Base-by-base conservation (phyloP, 108 stramenopile genomes). In the Fistulifera pelliculosa region DNA sequence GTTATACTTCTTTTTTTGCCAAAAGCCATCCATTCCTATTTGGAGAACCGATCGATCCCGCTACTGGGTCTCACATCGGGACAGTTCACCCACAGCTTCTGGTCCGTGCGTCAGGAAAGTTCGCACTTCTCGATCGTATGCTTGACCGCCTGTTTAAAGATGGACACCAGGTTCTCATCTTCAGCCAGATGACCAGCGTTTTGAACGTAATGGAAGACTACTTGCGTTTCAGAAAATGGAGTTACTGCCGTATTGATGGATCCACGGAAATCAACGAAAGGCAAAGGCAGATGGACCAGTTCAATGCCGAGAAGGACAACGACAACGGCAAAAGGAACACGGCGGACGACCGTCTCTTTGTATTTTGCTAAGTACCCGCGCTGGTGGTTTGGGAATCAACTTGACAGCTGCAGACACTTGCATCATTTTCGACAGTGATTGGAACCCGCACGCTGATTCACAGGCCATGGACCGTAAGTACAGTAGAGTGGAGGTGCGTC, bases 381-480 rank as follows among this genome's bases (percentile, higher is more conserved):
- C 97, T 19, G 97, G 97, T 19, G 97, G 97, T 1, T 69, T 98
- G 62, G 97, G 97, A 19, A 96, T 98, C 69, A 97, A 95, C 73
- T 70, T 97, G 41, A 70, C 67, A 24, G 52, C 78, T 39, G 98
- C 98, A 16, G 99, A 99, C 62, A 99, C 96, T 0, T 95, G 95
- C 60, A 97, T 99, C 60, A 91, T 98, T 49, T 99, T 96, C 70
- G 99, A 99, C 61, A 82, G 79, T 56, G 97, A 99, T 68, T 98
- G 96, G 96, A 99, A 99, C 65, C 99, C 99, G 13, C 60, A 62
- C 31, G 70, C 67, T 14, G 70, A 98, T 68, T 63, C 69, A 19
- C 94, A 95, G 58, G 94, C 96, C 14, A 86, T 86, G 87, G 96
- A 94, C 61, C 79, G 96, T 24, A 88, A 88, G 39, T 67, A 74